These are phyloP conservation scores for Diversispora epigaea DNA, from an alignment of 192 early-diverging fungal species.

Conservation along the genomic window DNA sequence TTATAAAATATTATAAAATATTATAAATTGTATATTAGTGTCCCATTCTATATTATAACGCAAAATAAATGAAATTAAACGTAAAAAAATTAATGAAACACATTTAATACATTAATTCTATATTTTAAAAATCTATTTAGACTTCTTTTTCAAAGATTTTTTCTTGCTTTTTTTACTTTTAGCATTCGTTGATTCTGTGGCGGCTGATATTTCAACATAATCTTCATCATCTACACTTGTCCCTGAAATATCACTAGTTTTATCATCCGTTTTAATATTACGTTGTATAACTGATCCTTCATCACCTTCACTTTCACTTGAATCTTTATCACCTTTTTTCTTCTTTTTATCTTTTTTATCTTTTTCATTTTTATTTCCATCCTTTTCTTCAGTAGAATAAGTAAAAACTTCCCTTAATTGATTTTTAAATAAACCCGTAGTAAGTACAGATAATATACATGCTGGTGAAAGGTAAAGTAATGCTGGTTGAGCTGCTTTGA, in stretches of 20 bases:
- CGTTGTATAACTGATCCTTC: background rate
- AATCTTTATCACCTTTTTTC: background rate
- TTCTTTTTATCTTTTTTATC: conserved; percentile 41
- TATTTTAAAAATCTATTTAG: background rate
- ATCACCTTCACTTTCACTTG: conserved; percentile 19
- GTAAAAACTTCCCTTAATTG: conserved; percentile 66
- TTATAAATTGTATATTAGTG: too few relatives aligned
- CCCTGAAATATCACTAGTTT: conserved; percentile 1
- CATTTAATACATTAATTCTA: too few relatives aligned
- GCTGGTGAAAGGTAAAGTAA: conserved; percentile 96
- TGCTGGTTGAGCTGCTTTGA: conserved; percentile 95
- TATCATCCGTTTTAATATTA: background rate
- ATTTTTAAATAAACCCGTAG: conserved; percentile 63
- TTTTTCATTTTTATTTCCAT: conserved; percentile 46
- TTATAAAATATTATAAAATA: too few relatives aligned
- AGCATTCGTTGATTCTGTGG: background rate
- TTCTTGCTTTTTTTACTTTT: conserved; percentile 24
- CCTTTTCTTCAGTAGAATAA: conserved; percentile 58
- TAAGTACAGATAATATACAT: conserved; percentile 82
- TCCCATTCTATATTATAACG: too few relatives aligned
- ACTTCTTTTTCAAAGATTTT: conserved; percentile 14
- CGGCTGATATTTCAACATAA: conserved; percentile 18
- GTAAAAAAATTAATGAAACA: too few relatives aligned
- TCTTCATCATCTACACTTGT: conserved; percentile 6
- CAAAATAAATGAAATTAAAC: too few relatives aligned